A percentile compares a stretch with the other conserved stretches of the same genome.
phyloP scores from a whole-genome alignment of 306 rosid species.

The Vachellia collinsii region DNA sequence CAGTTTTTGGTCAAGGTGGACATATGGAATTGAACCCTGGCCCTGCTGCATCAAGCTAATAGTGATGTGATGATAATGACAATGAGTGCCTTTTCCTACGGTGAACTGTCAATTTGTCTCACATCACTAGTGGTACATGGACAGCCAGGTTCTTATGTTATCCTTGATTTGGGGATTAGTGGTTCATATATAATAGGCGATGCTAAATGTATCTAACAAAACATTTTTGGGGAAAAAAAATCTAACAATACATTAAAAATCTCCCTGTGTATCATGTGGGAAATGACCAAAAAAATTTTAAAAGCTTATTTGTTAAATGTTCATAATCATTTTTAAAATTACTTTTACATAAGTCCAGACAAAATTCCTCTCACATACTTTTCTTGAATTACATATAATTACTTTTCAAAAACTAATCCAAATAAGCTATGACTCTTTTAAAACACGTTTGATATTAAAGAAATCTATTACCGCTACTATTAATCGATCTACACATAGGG shows the following conservation, averaged over 20 bases:
- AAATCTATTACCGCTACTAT: too few species aligned
- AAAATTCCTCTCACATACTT: too few species aligned
- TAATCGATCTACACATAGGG: too few species aligned
- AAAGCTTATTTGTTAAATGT: too few species aligned
- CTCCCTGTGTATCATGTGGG: background rate
- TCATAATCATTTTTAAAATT: too few species aligned
- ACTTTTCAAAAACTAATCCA: too few species aligned
- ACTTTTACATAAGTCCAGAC: too few species aligned
- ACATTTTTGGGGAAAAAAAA: too few species aligned
- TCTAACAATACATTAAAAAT: background rate
- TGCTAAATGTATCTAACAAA: background rate
- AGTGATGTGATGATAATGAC: constrained; percentile 33
- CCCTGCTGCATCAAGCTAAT: constrained; percentile 6
- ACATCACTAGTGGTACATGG: background rate
- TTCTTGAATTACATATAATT: too few species aligned
- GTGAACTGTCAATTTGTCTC: constrained; percentile 21
- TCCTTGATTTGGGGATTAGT: background rate
- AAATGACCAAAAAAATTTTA: background rate
- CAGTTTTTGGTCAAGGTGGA: constrained; percentile 7
- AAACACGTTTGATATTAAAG: too few species aligned
- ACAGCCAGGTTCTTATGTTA: background rate
- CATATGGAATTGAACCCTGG: constrained; percentile 11
- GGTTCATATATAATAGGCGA: background rate
- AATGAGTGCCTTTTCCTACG: constrained; percentile 1
- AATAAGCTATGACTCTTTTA: too few species aligned